These are phyloP conservation scores for Fulvia fulva DNA, from an alignment of 2,329 filamentous ascomycete species.

Conservation along the genomic window DNA sequence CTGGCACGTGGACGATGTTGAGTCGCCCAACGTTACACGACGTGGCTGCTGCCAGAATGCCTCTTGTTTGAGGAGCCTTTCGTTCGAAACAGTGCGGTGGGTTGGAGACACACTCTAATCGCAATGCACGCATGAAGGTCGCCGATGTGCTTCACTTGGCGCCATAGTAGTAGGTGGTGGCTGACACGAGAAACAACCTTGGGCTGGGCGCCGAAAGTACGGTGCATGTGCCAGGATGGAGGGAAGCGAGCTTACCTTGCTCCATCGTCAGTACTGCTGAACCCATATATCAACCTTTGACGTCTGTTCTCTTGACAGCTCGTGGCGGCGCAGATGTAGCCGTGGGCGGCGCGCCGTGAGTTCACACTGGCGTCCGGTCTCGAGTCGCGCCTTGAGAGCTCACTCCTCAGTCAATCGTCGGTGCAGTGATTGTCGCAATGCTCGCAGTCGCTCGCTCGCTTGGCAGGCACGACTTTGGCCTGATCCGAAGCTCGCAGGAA, in stretches of 20 bases:
- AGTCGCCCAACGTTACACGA: slow-evolving; percentile 27
- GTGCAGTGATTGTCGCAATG: background rate
- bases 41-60: slow-evolving; percentile 10
- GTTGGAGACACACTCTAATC: slow-evolving; percentile 12
- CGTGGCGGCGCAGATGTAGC: background rate
- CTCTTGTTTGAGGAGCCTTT: slow-evolving; percentile 1
- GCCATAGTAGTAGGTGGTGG: background rate
- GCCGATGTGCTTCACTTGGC: background rate
- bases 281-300: slow-evolving; percentile 19
- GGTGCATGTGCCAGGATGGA: slow-evolving; percentile 22
- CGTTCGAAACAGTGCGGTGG: slow-evolving; percentile 7
- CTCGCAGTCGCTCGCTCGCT: slow-evolving; percentile 3
- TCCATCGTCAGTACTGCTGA: slow-evolving; percentile 28
- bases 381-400: background rate
- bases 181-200: slow-evolving; percentile 3
- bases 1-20: slow-evolving; percentile 19
- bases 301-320: slow-evolving; percentile 1
- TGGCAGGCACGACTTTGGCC: slow-evolving; percentile 4
- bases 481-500: slow-evolving; percentile 11
- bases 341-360: background rate
- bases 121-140: slow-evolving; percentile 13
- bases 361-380: background rate
- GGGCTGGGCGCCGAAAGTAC: slow-evolving; percentile 9
- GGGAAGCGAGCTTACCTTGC: slow-evolving; percentile 29
- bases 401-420: background rate